Evolutionary conservation across 2,329 filamentous ascomycete species (phyloP).

Genomic region (Stromatinia cepivora): DNA sequence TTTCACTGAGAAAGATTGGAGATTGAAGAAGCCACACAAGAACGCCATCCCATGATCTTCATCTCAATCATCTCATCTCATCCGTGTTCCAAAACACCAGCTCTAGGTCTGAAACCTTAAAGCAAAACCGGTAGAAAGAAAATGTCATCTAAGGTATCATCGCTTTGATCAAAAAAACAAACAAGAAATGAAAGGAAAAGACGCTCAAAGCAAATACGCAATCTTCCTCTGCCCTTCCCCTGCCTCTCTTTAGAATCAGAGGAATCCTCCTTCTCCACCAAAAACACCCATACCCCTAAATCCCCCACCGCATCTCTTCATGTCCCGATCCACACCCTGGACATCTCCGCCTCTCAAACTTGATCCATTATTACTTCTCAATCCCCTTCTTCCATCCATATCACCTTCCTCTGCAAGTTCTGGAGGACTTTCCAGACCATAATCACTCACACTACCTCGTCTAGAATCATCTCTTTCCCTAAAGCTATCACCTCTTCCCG

Average conservation of each 20-base stretch:
- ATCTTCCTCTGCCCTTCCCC: neutral
- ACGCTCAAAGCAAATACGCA: constrained; percentile 7
- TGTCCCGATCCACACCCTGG: neutral
- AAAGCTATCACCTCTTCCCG: constrained; percentile 32
- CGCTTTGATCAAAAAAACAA: constrained; percentile 12
- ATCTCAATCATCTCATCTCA: constrained; percentile 12
- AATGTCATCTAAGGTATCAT: neutral
- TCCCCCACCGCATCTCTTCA: constrained; percentile 4
- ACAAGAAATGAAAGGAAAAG: neutral
- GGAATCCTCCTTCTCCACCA: constrained; percentile 12
- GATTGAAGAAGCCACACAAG: neutral
- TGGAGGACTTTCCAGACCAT: neutral
- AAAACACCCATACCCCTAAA: constrained; percentile 4
- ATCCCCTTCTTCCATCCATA: neutral
- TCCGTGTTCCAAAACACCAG: neutral
- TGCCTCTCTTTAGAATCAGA: neutral
- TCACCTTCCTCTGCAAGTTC: neutral
- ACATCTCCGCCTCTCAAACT: constrained; percentile 1
- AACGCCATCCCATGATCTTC: constrained; percentile 14
- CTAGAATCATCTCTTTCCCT: constrained; percentile 29
- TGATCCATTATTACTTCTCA: neutral
- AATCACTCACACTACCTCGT: constrained; percentile 29
- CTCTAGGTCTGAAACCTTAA: neutral
- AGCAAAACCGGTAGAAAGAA: neutral
- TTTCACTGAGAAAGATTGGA: neutral